These are phyloP conservation scores for Ustilaginoidea virens DNA, from an alignment of 2,329 filamentous ascomycete genomes.

Conservation along the genomic window DNA sequence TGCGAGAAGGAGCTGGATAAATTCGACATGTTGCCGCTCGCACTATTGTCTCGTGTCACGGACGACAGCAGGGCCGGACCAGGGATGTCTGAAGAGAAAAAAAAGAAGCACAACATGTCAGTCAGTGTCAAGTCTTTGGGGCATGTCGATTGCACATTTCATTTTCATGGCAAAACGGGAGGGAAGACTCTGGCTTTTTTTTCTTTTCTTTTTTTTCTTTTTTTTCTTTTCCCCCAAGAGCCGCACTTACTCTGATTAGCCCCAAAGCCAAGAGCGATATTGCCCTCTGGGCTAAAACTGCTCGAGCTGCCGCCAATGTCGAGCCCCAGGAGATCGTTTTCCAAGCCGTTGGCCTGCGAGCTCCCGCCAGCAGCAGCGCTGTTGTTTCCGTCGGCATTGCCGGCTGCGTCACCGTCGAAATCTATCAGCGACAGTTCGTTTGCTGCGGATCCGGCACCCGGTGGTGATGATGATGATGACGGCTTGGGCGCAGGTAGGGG, in stretches of 20 bases:
- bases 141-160: no score
- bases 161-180: no score
- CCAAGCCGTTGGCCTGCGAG: constrained; percentile 49
- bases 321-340: constrained; percentile 81
- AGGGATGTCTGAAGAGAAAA: constrained; percentile 38
- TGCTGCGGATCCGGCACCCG: constrained; percentile 26
- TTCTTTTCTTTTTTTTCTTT: no score
- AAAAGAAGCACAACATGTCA: no score
- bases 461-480: constrained; percentile 31
- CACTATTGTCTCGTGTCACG: constrained; percentile 43
- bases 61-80: constrained; percentile 51
- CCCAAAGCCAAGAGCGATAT: constrained; percentile 69
- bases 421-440: constrained; percentile 88
- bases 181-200: neutral
- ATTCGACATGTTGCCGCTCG: constrained; percentile 26
- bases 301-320: constrained; percentile 52
- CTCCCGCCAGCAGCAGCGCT: constrained; percentile 19
- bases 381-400: constrained; percentile 36
- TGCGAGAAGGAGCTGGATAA: constrained; percentile 34
- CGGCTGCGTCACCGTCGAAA: constrained; percentile 50
- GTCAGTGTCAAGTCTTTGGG: no score
- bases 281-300: constrained; percentile 58
- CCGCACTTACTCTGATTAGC: constrained; percentile 45
- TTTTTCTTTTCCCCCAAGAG: no score
- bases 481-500: no score